phyloP scores from a whole-genome alignment of 1,284 basidiomycete genomes.

The Volvariella surrecta region DNA sequence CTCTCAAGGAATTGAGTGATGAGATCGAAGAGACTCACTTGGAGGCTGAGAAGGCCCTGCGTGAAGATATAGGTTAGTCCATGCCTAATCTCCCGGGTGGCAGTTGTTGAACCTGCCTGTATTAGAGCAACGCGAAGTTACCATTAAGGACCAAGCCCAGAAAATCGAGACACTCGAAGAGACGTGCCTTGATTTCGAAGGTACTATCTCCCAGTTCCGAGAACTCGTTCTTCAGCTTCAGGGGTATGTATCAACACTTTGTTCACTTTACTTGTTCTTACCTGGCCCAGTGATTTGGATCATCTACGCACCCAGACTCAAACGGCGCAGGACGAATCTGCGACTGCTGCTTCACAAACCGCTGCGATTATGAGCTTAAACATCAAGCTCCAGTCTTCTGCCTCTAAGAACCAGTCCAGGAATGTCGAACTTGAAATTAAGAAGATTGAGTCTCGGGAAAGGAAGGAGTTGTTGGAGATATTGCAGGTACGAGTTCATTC shows the following conservation, averaged over 20 bases:
- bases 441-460: conserved; percentile 77
- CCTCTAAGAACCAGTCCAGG: conserved; percentile 82
- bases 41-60: conserved; percentile 88
- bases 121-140: conserved; percentile 62
- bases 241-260: conserved; percentile 35
- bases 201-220: conserved; percentile 84
- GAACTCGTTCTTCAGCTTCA: conserved; percentile 83
- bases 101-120: conserved; percentile 1
- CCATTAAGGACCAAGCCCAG: conserved; percentile 58
- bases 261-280: conserved; percentile 1
- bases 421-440: conserved; percentile 83
- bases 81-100: background rate
- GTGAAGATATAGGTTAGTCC: conserved; percentile 80
- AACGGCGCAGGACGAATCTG: conserved; percentile 75
- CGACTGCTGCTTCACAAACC: conserved; percentile 65
- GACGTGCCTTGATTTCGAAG: conserved; percentile 75
- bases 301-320: conserved; percentile 75
- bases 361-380: conserved; percentile 87
- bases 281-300: conserved; percentile 66
- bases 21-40: conserved; percentile 96
- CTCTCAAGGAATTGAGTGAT: conserved; percentile 92
- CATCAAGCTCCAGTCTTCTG: conserved; percentile 84
- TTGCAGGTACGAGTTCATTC: conserved; percentile 41
- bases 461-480: conserved; percentile 66
- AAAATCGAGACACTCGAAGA: conserved; percentile 70